Evolutionary conservation across 139 green algal genomes (phyloP).

Genomic region (Chlamydomonas incerta): DNA sequence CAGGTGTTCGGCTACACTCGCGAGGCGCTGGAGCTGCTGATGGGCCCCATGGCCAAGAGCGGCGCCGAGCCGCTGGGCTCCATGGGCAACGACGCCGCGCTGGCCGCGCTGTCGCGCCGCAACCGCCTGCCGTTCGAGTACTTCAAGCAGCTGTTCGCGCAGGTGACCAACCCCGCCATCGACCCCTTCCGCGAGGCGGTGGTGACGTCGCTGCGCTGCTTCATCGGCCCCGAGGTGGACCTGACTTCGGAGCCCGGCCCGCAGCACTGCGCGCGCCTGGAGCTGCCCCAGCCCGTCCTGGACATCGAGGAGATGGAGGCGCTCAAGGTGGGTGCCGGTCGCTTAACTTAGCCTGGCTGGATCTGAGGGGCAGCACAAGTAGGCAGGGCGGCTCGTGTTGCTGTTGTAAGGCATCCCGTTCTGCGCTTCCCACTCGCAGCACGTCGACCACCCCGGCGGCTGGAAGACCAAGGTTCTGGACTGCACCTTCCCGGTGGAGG

Average conservation of each 20-base stretch:
- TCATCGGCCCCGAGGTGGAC: constrained; percentile 94
- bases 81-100: constrained; percentile 96
- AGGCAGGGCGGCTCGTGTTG: no score
- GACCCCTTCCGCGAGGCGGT: constrained; percentile 96
- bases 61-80: constrained; percentile 92
- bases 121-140: constrained; percentile 93
- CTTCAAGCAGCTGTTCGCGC: constrained; percentile 98
- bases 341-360: no score
- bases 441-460: constrained; percentile 36
- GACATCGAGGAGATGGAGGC: constrained; percentile 84
- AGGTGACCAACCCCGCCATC: constrained; percentile 98
- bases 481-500: constrained; percentile 81
- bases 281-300: constrained; percentile 82
- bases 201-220: constrained; percentile 92
- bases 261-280: constrained; percentile 81
- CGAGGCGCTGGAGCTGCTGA: constrained; percentile 92
- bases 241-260: constrained; percentile 65
- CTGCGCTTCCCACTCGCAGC: background rate
- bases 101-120: constrained; percentile 85
- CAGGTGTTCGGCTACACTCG: constrained; percentile 82
- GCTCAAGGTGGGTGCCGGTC: constrained; percentile 22
- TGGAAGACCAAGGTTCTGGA: constrained; percentile 89
- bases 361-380: no score
- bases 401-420: no score
- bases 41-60: constrained; percentile 89